phyloP scores from a whole-genome alignment of 176 grass and related monocot species.

The Oryza nivara region DNA sequence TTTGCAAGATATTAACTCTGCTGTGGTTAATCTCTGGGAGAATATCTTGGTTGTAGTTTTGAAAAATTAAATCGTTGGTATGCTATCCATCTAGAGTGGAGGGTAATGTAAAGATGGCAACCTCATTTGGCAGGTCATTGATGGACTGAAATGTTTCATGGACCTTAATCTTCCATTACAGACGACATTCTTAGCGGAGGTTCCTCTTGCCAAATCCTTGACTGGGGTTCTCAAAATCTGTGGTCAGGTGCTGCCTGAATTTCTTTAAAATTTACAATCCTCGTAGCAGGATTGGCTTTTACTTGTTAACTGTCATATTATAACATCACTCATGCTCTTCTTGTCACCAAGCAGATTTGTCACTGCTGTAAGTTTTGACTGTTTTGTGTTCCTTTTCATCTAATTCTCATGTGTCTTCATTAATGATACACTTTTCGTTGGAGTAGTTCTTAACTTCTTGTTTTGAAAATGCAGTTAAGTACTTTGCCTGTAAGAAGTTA shows the following conservation, averaged over 20 bases:
- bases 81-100: neutral
- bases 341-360: conserved; percentile 32
- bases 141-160: conserved; percentile 59
- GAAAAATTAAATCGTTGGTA: too few species aligned
- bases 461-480: neutral
- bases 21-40: too few species aligned
- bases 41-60: too few species aligned
- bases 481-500: neutral
- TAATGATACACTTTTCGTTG: neutral
- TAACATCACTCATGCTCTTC: neutral
- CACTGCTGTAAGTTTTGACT: neutral
- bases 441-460: neutral
- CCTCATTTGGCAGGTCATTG: conserved; percentile 64
- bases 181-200: conserved; percentile 52
- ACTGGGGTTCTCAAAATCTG: conserved; percentile 57
- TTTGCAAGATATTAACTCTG: too few species aligned
- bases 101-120: neutral
- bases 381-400: neutral
- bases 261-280: conserved; percentile 38
- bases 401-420: neutral
- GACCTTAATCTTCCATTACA: conserved; percentile 52
- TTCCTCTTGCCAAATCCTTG: conserved; percentile 56
- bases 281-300: conserved; percentile 14
- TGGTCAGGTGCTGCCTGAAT: conserved; percentile 55
- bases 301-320: too few species aligned